Evolutionary conservation across 495 filamentous ascomycete genomes (phyloP).

Genomic region (Trypethelium eluteriae): DNA sequence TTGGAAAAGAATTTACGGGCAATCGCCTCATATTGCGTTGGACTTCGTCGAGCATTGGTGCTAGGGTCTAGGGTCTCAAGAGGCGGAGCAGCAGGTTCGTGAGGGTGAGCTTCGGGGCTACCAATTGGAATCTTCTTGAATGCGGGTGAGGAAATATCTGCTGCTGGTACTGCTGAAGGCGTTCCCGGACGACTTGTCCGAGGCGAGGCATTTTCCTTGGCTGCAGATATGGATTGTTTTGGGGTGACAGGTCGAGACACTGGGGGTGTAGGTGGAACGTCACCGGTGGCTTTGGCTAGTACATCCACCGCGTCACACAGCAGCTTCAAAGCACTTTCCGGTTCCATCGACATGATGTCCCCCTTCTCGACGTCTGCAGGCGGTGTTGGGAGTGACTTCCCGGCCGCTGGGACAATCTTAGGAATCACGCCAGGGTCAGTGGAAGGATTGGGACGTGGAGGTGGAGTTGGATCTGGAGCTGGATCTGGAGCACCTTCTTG

Average conservation of each 20-base stretch:
- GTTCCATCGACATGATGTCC: slow-evolving; percentile 66
- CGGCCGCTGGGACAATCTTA: slow-evolving; percentile 18
- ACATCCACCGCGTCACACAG: slow-evolving; percentile 65
- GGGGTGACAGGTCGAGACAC: slow-evolving; percentile 53
- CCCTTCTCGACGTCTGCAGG: slow-evolving; percentile 23
- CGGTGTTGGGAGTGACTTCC: slow-evolving; percentile 23
- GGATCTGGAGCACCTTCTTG: not conserved
- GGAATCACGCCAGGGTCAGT: slow-evolving; percentile 31
- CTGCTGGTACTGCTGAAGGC: slow-evolving; percentile 27
- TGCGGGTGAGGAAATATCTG: slow-evolving; percentile 40
- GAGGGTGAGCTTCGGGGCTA: slow-evolving; percentile 34
- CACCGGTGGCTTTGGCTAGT: slow-evolving; percentile 61
- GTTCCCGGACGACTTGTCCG: slow-evolving; percentile 41
- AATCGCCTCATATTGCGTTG: slow-evolving; percentile 68
- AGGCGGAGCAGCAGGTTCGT: slow-evolving; percentile 30
- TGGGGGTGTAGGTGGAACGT: slow-evolving; percentile 67
- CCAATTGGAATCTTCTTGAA: slow-evolving; percentile 40
- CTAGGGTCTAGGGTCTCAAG: slow-evolving; percentile 41
- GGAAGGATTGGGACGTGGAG: slow-evolving; percentile 30
- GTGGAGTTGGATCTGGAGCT: slow-evolving; percentile 11
- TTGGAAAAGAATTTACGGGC: slow-evolving; percentile 89
- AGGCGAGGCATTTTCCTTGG: slow-evolving; percentile 5
- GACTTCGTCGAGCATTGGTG: slow-evolving; percentile 53
- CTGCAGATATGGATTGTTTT: slow-evolving; percentile 25
- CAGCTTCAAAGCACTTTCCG: slow-evolving; percentile 70